phyloP scores from a whole-genome alignment of 148 eudicot species.

The Beta vulgaris region DNA sequence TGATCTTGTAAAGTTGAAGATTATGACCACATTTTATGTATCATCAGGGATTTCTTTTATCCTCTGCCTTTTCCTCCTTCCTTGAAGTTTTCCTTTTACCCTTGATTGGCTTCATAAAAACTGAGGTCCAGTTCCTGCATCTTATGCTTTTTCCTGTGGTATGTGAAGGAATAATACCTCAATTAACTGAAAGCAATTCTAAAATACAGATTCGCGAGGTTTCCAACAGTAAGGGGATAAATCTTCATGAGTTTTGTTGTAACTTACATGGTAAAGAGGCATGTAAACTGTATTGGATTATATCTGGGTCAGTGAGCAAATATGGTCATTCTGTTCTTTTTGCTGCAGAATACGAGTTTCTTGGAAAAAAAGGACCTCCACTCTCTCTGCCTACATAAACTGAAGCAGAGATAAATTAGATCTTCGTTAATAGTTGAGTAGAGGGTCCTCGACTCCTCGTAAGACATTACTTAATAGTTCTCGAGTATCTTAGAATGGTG shows the following conservation, averaged over 20 bases:
- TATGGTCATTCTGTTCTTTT: background rate
- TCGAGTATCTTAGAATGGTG: background rate
- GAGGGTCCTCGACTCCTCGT: too few relatives aligned
- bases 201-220: background rate
- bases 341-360: too few relatives aligned
- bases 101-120: background rate
- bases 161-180: background rate
- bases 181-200: background rate
- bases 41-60: background rate
- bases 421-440: too few relatives aligned
- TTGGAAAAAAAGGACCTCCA: too few relatives aligned
- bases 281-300: too few relatives aligned
- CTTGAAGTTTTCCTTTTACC: background rate
- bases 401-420: too few relatives aligned
- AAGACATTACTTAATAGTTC: background rate
- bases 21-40: background rate
- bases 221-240: too few relatives aligned
- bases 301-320: background rate
- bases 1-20: background rate
- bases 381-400: too few relatives aligned
- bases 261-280: too few relatives aligned
- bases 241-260: too few relatives aligned
- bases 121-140: background rate
- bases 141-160: background rate
- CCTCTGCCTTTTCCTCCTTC: background rate